Conservation (phyloP, 2,329 filamentous ascomycete species). For the Sporothrix luriei region DNA sequence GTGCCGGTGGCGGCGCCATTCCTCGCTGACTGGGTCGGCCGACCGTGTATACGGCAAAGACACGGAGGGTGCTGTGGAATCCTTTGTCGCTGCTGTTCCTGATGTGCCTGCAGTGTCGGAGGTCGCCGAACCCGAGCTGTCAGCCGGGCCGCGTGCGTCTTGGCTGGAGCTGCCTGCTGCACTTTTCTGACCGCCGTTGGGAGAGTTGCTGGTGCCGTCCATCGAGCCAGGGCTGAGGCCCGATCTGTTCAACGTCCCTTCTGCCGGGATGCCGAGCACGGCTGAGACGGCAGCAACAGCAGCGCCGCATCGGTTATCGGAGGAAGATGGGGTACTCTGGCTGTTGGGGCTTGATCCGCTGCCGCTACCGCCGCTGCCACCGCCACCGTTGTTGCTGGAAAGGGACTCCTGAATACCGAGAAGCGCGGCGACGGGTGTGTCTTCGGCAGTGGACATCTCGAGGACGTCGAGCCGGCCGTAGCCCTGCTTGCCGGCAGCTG, state of each 20-base stretch:
- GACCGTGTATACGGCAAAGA: neutral
- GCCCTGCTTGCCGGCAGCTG: conserved; percentile 21
- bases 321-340: neutral
- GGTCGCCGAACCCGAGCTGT: neutral
- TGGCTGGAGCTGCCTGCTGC: neutral
- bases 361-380: neutral
- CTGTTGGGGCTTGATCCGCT: neutral
- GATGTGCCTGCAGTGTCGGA: neutral
- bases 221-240: conserved; percentile 13
- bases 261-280: neutral
- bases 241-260: neutral
- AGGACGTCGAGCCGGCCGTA: conserved; percentile 39
- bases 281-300: neutral
- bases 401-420: conserved; percentile 39
- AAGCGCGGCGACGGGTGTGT: conserved; percentile 41
- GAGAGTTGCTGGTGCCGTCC: conserved; percentile 33
- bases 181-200: conserved; percentile 10
- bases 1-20: conserved; percentile 40
- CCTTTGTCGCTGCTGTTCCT: neutral
- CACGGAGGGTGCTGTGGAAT: neutral
- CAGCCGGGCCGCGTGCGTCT: neutral
- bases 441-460: conserved; percentile 40
- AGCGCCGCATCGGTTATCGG: neutral
- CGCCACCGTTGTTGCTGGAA: conserved; percentile 30
- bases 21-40: neutral